These are phyloP conservation scores for Acanthamoeba castellanii DNA, from an alignment of 208 protist genomes.

Conservation along the genomic window DNA sequence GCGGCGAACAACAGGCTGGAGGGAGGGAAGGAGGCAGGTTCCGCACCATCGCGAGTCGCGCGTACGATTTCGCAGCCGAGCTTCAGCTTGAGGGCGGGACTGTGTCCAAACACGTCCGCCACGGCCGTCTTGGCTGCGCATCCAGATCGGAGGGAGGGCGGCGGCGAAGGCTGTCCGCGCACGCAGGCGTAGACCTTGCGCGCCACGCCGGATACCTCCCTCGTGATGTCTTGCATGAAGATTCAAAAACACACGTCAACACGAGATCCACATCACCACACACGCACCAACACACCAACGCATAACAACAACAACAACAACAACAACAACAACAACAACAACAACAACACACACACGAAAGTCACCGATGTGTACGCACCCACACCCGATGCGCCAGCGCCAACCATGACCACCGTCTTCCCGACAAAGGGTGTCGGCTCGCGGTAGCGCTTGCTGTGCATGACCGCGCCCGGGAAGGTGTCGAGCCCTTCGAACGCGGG, in stretches of 20 bases:
- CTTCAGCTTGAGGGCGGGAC: slow-evolving; percentile 6
- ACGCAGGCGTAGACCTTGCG: slow-evolving; percentile 17
- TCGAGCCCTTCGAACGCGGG: slow-evolving; percentile 18
- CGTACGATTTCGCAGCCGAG: slow-evolving; percentile 1
- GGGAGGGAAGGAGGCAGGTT: background rate
- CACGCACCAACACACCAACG: too few species aligned
- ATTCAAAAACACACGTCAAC: background rate
- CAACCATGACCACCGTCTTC: slow-evolving; percentile 60
- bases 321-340: too few species aligned
- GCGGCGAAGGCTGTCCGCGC: background rate
- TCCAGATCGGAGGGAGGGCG: background rate
- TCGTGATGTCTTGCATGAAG: background rate
- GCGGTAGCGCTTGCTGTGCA: slow-evolving; percentile 59
- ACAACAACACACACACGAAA: background rate
- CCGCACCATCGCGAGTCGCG: background rate
- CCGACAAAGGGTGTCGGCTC: background rate
- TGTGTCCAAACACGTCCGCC: slow-evolving; percentile 10
- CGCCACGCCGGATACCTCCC: slow-evolving; percentile 40
- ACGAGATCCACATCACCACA: background rate
- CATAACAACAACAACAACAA: too few species aligned
- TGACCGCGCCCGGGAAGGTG: slow-evolving; percentile 28
- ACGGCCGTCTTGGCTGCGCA: background rate
- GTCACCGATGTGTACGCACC: background rate
- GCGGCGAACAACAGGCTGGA: background rate
- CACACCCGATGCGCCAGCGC: background rate